Percentiles rank a stretch among this genome's conserved stretches.
Conservation (phyloP, 192 early-diverging fungal species). For the Oehlia diaphana region DNA sequence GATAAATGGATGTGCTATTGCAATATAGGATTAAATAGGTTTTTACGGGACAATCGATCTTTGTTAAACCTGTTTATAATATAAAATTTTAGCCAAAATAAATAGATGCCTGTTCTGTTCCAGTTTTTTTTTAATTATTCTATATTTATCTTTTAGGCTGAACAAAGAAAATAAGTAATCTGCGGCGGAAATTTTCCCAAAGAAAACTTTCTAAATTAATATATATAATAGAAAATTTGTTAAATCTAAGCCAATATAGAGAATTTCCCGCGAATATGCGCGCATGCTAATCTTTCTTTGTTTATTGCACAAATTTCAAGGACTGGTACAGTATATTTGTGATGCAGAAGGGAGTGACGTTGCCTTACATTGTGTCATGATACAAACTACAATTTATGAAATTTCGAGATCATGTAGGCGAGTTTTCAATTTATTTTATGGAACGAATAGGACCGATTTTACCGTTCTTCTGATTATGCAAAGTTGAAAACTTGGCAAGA, state of each 20-base stretch:
- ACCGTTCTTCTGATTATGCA: conserved; percentile 3
- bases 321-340: neutral
- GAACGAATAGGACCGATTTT: neutral
- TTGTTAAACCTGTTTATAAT: neutral
- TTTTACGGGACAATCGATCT: no score
- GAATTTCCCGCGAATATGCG: neutral
- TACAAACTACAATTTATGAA: neutral
- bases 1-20: no score
- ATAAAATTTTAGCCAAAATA: neutral
- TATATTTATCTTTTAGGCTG: no score
- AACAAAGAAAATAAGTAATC: no score
- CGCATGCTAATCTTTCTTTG: neutral
- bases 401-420: neutral
- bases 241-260: no score
- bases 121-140: neutral
- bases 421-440: conserved; percentile 4
- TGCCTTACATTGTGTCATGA: neutral
- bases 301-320: neutral
- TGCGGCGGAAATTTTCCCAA: no score
- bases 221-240: neutral
- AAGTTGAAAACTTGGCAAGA: neutral
- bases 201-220: no score
- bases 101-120: neutral
- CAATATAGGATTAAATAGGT: neutral
- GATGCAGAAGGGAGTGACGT: neutral